Percentiles rank a stretch among this genome's conserved stretches.
Evolutionary conservation across 257 asterid genomes (phyloP).

Genomic region (Paraleonurus japonicus): DNA sequence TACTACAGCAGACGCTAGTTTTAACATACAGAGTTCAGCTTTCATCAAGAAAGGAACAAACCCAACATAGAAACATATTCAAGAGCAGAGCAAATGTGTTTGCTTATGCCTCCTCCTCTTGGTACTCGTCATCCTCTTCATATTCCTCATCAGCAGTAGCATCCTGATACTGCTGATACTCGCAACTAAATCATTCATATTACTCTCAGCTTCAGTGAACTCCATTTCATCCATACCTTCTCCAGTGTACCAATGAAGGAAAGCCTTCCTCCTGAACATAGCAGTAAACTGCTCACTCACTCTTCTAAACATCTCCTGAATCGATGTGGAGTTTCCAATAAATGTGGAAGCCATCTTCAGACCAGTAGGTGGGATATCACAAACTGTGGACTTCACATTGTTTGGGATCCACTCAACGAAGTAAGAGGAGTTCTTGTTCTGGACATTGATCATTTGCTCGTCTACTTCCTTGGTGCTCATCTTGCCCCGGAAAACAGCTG

Average conservation of each 20-base stretch:
- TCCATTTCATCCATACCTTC: too few species aligned
- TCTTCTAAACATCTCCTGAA: constrained; percentile 56
- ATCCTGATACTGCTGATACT: constrained; percentile 54
- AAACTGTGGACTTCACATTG: constrained; percentile 50
- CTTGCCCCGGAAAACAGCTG: constrained; percentile 55
- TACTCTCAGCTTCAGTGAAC: too few species aligned
- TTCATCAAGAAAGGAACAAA: background rate
- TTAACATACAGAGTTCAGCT: too few species aligned
- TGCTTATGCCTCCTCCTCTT: constrained; percentile 34
- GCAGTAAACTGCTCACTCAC: too few species aligned
- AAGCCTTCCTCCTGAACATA: too few species aligned
- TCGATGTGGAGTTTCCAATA: constrained; percentile 47
- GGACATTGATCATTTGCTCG: constrained; percentile 49
- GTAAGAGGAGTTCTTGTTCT: constrained; percentile 53
- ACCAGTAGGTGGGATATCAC: constrained; percentile 55
- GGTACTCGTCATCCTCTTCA: constrained; percentile 33
- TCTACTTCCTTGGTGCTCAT: constrained; percentile 55
- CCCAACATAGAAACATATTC: constrained; percentile 5
- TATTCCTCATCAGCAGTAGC: constrained; percentile 57
- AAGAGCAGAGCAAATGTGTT: background rate
- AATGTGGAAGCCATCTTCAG: constrained; percentile 50
- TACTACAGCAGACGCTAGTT: background rate
- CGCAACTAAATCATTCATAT: constrained; percentile 55
- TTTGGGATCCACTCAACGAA: constrained; percentile 56
- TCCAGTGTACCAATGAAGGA: too few species aligned